Evolutionary conservation across 768 basidiomycete species (phyloP), one percentile per base, ranked within the genome.

Genomic region (Polyporus arcularius): DNA sequence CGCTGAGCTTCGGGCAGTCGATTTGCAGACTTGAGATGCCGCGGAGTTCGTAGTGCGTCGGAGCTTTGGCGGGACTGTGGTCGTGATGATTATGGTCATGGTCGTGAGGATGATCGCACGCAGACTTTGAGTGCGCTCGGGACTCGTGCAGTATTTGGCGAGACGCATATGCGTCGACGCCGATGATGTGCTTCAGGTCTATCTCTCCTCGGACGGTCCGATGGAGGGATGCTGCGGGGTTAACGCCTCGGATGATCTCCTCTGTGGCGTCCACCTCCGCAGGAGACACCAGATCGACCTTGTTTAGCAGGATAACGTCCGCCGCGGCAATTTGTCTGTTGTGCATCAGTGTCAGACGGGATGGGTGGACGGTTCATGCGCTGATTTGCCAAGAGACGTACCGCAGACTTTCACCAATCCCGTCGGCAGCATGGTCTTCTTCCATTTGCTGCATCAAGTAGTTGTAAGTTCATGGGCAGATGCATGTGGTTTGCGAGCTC

Each of bases 271-370:
- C 54, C 2, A 91, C 68, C 21, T 76, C 75, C 5, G 76, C 72
- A 1, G 80, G 61, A 1, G 80, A 68, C 1, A 85, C 87, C 9
- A 98, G 78, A 68, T 98, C 96, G 30, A 80, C 78, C 78, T 99
- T 99, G 80, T 99, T 99, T 31, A 99, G 76, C 30, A 99, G 74
- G 40, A 98, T 82, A 28, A 96, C 88, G 69, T 99, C 97, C 28
- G 96, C 88, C 40, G 87, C 89, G 1, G 93, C 96, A 49, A 98
- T 89, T 79, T 99, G 97, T 55, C 96, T 97, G 68, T n/a, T 2
- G 39, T 5, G 55, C 38, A 30, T 47, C 41, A 54, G 40, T 18
- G 26, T 4, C 4, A 42, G 15, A 38, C 11, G 5, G n/a, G 3
- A 12, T 31, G n/a, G 35, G 3, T 9, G 2, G 21, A 26, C 2